Evolutionary conservation across 140 eudicot genomes (phyloP), one percentile per base, ranked within the genome.

Genomic region (Cichorium intybus): DNA sequence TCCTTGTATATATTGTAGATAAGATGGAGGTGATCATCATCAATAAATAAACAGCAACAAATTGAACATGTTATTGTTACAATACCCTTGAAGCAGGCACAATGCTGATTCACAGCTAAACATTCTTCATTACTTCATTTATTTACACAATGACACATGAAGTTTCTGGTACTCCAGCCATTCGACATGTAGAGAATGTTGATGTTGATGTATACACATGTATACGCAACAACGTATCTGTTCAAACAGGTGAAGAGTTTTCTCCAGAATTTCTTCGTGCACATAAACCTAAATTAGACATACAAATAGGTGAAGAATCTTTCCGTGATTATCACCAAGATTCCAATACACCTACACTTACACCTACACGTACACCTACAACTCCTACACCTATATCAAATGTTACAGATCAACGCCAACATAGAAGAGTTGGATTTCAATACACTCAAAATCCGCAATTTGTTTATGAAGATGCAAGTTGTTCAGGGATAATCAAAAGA

Each of bases 211-310:
- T 55, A 34, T 60, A 60, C 41, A 54, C 74, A 18, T 0, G 63
- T 24, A 31, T 64, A 55, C 79, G 63, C 18, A 71, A 86, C 18
- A 71, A 86, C 59, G 62, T 89, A 28, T 89, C 88, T 31, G 75
- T 83, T 39, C 97, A 83, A 68, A 89, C 95, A 2, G 97, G 97
- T 2, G 97, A 89, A 66, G 97, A 89, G 46, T 89, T 89, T 72
- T 85, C 91, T 4, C 76, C 80, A 0, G 88, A 78, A 69, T 89
- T 89, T 74, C 81, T 89, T 24, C 82, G 87, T 21, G 84, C 80
- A 27, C 85, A 90, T 47, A 27, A 63, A 27, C 69, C 69, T 16
- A 63, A 39, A 63, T 16, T 63, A 63, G 69, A 47, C 4, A 7
- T 43, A n/a, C 68, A 29, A 46, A 26, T 21, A 28, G 1, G 4